Percentiles rank a stretch among this genome's conserved stretches.
Conservation (phyloP, 2,329 filamentous ascomycete species). For the Neonectria faginata region DNA sequence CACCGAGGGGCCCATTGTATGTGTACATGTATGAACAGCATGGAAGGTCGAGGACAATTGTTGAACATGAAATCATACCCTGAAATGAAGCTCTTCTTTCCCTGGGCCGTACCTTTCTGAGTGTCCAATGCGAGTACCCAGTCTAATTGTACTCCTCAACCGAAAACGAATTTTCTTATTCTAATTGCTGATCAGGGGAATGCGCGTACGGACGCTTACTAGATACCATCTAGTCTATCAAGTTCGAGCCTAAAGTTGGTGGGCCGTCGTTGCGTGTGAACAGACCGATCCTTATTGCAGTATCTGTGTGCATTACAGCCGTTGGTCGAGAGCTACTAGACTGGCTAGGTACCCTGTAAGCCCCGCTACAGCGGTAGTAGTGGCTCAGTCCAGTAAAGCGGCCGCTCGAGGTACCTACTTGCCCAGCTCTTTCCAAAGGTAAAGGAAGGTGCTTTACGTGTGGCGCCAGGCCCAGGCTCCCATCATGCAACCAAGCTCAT, state of each 20-base stretch:
- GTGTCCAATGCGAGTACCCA: no score
- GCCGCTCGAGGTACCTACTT: not conserved
- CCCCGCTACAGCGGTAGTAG: not conserved
- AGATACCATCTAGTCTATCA: no score
- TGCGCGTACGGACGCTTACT: not conserved
- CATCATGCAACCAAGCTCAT: not conserved
- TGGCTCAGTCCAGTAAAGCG: not conserved
- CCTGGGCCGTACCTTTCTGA: no score
- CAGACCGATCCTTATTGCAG: no score
- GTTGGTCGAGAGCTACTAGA: not conserved
- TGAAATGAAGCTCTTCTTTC: not conserved
- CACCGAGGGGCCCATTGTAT: slow-evolving; percentile 34
- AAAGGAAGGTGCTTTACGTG: slow-evolving; percentile 23
- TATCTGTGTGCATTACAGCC: not conserved
- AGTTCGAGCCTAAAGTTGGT: not conserved
- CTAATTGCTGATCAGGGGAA: not conserved
- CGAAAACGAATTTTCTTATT: not conserved
- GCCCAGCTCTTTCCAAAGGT: not conserved
- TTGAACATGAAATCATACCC: slow-evolving; percentile 7
- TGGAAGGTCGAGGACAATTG: slow-evolving; percentile 17
- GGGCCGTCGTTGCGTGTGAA: not conserved
- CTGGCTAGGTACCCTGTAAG: not conserved
- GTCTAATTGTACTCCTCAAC: not conserved
- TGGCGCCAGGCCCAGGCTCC: slow-evolving; percentile 21
- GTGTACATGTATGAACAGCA: slow-evolving; percentile 44